Base-by-base conservation (phyloP, 179 eudicot species). In the Dionaea muscipula region DNA sequence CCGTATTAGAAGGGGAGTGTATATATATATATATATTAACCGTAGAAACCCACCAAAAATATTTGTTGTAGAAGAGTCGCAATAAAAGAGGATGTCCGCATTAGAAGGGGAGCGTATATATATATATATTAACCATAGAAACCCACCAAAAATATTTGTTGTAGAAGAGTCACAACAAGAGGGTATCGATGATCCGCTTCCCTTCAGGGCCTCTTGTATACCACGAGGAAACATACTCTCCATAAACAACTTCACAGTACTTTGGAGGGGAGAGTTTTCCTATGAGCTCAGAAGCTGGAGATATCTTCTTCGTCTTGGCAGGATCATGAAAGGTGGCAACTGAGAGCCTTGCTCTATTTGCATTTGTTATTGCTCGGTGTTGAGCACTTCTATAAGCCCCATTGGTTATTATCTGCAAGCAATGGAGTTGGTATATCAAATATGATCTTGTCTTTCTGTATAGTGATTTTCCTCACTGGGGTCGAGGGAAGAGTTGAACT, bases 321-420 rank as follows among this genome's bases (percentile, higher is more conserved):
- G 99, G 99, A 62, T 93, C 99, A 58, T 93, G 95, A 57, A 93
- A 93, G 48, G 99, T 78, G 51, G 96, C 95, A 57, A 93, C 84
- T 53, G 96, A 93, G 41, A 88, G 81, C 27, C 99, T 75, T 4
- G 95, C 69, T 59, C 57, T 79, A 56, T 62, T 75, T 33, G 77
- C 68, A 53, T 93, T 93, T 20, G 94, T 88, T 50, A 85, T 59
- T 10, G 96, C 99, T 26, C 96, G 75, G 58, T 93, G 99, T 60
- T 62, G 49, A 53, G 83, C 68, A 63, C 99, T 93, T 67, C 46
- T 81, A 61, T 85, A 93, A 45, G 74, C 74, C 28, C 96, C 96
- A 63, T 93, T 93, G 17, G 93, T 88, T 58, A 93, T 82, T 26
- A 88, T 79, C 99, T 91, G 68, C 58, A 56, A 25, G 22, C 28